Conservation (phyloP, 306 rosid species). For the Citrullus colocynthis region DNA sequence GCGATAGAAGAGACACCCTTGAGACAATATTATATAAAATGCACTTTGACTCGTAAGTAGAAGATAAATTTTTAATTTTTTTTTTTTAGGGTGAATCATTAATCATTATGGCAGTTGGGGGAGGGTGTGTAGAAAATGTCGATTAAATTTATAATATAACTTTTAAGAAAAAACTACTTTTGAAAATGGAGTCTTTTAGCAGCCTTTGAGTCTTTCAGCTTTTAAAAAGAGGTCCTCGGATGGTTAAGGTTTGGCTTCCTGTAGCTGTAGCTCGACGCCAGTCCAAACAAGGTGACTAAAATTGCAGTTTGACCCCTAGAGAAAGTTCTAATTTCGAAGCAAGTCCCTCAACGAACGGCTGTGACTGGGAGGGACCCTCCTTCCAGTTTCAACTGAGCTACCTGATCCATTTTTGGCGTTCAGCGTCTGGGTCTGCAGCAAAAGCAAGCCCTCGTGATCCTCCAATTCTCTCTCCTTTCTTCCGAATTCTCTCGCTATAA, state of each 20-base stretch:
- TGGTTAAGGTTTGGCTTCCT: neutral
- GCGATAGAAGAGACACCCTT: too few species aligned
- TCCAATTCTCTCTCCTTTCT: neutral
- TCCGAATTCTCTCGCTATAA: neutral
- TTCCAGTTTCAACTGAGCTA: neutral
- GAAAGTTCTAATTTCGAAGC: neutral
- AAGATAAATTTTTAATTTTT: too few species aligned
- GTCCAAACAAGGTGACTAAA: neutral
- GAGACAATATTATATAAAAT: too few species aligned
- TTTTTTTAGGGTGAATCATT: too few species aligned
- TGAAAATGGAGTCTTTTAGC: too few species aligned
- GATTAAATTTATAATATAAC: too few species aligned
- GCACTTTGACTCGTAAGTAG: too few species aligned
- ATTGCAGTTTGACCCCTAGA: neutral
- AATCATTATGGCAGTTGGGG: too few species aligned
- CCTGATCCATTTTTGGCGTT: neutral
- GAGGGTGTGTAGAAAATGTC: too few species aligned
- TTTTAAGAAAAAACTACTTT: too few species aligned
- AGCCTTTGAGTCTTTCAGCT: neutral
- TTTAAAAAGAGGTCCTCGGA: neutral
- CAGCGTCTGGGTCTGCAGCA: neutral
- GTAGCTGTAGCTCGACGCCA: neutral
- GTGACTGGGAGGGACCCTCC: neutral
- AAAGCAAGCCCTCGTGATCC: conserved; percentile 21
- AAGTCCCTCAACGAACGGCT: neutral